phyloP scores from a whole-genome alignment of 441 rosid genomes.

The Erodium moschatum region DNA sequence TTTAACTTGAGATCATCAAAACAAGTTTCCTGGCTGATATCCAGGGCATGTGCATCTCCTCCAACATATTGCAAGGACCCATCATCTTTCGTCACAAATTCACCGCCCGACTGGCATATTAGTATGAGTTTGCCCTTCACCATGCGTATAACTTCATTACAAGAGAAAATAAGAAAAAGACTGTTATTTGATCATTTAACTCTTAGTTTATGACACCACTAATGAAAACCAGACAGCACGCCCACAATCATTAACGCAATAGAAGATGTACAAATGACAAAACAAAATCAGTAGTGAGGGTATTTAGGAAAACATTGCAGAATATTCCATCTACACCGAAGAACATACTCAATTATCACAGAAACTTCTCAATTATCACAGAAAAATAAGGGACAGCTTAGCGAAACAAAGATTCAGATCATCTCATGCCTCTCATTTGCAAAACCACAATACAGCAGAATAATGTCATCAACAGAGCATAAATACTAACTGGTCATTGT shows the following conservation, averaged over 20 bases:
- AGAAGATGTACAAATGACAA: not conserved
- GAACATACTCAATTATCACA: not conserved
- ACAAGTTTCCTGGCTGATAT: constrained; percentile 51
- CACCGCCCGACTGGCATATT: constrained; percentile 78
- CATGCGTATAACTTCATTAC: constrained; percentile 39
- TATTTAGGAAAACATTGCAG: not conserved
- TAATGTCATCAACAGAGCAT: too few relatives aligned
- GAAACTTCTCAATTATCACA: not conserved
- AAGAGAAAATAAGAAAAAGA: constrained; percentile 21
- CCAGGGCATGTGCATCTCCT: constrained; percentile 80
- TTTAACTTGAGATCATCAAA: constrained; percentile 63
- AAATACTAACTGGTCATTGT: not conserved
- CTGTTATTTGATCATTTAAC: not conserved
- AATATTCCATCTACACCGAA: not conserved
- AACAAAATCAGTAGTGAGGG: too few relatives aligned
- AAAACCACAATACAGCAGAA: not conserved
- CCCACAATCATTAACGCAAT: not conserved
- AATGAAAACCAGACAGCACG: not conserved
- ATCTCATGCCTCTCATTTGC: not conserved
- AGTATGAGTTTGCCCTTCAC: constrained; percentile 73
- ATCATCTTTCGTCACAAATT: constrained; percentile 53
- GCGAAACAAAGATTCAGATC: constrained; percentile 1
- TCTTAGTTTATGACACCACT: not conserved
- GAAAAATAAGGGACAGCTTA: not conserved
- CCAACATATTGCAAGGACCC: constrained; percentile 60